These are phyloP conservation scores for Parachaetomium inaequale DNA, from an alignment of 495 filamentous ascomycete species.

Conservation along the genomic window DNA sequence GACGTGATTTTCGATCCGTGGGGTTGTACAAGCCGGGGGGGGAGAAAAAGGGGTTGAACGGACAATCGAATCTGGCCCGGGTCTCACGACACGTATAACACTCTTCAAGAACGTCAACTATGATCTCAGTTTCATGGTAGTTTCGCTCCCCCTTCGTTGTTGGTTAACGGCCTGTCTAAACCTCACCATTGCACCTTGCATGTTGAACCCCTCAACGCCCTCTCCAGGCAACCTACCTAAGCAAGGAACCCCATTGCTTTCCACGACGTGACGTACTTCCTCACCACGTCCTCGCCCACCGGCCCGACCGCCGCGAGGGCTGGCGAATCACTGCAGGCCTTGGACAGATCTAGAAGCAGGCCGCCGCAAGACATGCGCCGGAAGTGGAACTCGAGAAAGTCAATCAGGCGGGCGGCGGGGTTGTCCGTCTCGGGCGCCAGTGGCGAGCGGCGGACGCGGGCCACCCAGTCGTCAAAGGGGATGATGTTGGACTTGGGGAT, in stretches of 20 bases:
- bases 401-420: constrained; percentile 43
- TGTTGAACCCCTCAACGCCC: too few relatives aligned
- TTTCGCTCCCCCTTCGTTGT: too few relatives aligned
- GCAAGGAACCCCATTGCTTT: constrained; percentile 30
- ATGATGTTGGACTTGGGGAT: constrained; percentile 37
- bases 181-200: too few relatives aligned
- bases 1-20: too few relatives aligned
- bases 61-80: too few relatives aligned
- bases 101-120: too few relatives aligned
- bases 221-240: neutral
- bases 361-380: constrained; percentile 53
- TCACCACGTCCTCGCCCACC: constrained; percentile 38
- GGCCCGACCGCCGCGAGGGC: constrained; percentile 36
- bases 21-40: too few relatives aligned
- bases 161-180: too few relatives aligned
- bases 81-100: too few relatives aligned
- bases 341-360: constrained; percentile 41
- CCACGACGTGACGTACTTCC: constrained; percentile 43
- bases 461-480: constrained; percentile 48
- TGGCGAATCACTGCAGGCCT: constrained; percentile 41
- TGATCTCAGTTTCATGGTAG: too few relatives aligned
- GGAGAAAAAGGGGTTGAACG: too few relatives aligned
- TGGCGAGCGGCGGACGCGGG: constrained; percentile 33
- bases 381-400: constrained; percentile 52
- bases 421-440: constrained; percentile 40